Evolutionary conservation across 148 eudicot species (phyloP), one percentile per base, ranked within the genome.

Genomic region (Salicornia ramosissima): DNA sequence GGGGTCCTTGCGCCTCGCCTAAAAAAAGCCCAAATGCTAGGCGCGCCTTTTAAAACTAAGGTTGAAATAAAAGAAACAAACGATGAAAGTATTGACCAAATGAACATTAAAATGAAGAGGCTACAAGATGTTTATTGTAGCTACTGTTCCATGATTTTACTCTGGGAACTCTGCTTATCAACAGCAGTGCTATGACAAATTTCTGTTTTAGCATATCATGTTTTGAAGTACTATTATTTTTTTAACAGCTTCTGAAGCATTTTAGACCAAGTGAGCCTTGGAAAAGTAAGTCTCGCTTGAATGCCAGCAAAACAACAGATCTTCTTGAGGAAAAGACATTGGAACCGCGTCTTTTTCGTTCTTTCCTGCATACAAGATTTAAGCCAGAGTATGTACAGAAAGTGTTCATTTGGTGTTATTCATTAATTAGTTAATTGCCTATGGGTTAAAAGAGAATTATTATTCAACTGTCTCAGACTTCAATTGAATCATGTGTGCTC

Each of bases 231-330:
- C 21, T 8, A 3, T 53, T 50, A 14, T 39, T 51, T 24, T 39
- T 58, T 72, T n/a, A 69, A 67, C 88, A 91, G 97, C 83, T 91
- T 47, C 77, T 91, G 75, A 30, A 71, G 5, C 16, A 55, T 72
- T 89, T 84, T 56, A 82, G 59, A 68, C 77, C 74, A n/a, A 82
- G 88, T 70, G 60, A 75, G 56, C 89, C 93, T 29, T 92, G 97
- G 97, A 68, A 18, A 1, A 78, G 82, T 25, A 69, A 84, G 67
- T 71, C 81, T 2, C 74, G 77, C 49, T 68, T n/a, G 29, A 60
- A 59, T 6, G 25, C 18, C 29, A 57, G 10, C 8, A 79, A 45
- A 70, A 69, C 76, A 63, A 95, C 86, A 21, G 65, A 69, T 15
- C 83, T 83, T 53, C 25, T 40, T 74, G 74, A n/a, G n/a, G n/a